Base-by-base conservation (phyloP, 1,284 basidiomycete species). In the Leccinum glutinopallens region DNA sequence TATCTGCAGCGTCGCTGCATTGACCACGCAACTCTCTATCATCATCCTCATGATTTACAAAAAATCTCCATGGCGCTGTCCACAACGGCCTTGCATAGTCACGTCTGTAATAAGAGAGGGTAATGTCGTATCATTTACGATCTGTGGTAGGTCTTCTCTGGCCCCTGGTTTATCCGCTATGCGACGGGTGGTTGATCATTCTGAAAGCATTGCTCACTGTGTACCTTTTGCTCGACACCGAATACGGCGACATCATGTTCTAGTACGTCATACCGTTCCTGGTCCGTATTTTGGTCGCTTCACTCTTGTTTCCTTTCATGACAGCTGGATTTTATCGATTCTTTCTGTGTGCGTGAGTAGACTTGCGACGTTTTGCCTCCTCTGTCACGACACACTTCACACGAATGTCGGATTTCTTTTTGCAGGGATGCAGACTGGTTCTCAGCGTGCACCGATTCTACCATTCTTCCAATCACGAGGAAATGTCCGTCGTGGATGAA, bases 171-270 rank as follows among this genome's bases (percentile, higher is more conserved):
- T 15, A 37, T 10, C 7, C 19, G 15, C 25, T 17, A 41, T 56
- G 29, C 12, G n/a, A 19, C 12, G 12, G 37, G 15, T 29, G 15
- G n/a, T 59, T 15, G 39, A 51, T 59, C 22, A 5, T 51, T 49
- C 25, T 59, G 58, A 59, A 53, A 68, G 66, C 29, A 7, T 19
- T 67, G n/a, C 9, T 68, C 22, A 54, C 56, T 8, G 39, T 65
- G 29, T 65, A 64, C 25, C 32, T 67, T 10, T 53, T 61, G 15
- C 59, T 67, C 13, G 65, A 67, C 22, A 37, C 59, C 2, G 46
- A 58, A 35, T 61, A 66, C 13, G 32, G 65, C 13, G 62, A 61
- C 32, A 51, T 67, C 53, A 64, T 67, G 57, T 68, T 68, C 58
- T 65, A 68, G 66, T 67, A 60, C 32, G 66, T 41, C 60, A 32